Conservation (phyloP, 1,284 basidiomycete species). For the Thecaphora thlaspeos region DNA sequence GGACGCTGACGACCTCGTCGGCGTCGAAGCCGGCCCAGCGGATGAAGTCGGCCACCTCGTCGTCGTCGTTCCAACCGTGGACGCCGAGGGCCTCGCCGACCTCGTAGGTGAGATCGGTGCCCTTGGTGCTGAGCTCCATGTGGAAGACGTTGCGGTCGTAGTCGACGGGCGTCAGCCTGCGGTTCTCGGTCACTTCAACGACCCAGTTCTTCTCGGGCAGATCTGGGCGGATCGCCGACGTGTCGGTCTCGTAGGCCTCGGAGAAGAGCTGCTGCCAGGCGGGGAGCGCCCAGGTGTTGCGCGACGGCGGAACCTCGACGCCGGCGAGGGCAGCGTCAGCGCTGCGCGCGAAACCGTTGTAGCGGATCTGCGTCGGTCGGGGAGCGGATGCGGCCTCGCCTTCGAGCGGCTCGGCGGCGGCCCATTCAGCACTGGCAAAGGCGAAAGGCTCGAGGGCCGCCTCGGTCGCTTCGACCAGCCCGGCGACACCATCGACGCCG, state of each 20-base stretch:
- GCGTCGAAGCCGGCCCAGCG: constrained; percentile 86
- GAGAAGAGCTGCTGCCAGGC: constrained; percentile 57
- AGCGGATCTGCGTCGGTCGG: constrained; percentile 44
- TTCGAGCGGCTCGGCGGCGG: constrained; percentile 38
- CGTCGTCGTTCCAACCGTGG: constrained; percentile 94
- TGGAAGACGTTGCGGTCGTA: constrained; percentile 99
- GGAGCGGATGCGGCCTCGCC: constrained; percentile 44
- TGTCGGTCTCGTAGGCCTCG: constrained; percentile 53
- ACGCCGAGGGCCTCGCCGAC: constrained; percentile 96
- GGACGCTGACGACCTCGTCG: constrained; percentile 76
- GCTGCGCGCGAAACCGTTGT: constrained; percentile 48
- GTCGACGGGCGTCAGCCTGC: constrained; percentile 85
- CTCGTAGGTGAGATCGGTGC: constrained; percentile 89
- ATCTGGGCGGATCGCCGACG: constrained; percentile 68
- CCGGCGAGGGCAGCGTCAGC: constrained; percentile 37
- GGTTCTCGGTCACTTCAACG: constrained; percentile 89
- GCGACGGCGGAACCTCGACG: constrained; percentile 28
- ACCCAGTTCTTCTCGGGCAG: constrained; percentile 86
- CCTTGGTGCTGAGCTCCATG: constrained; percentile 87
- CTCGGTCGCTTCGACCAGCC: constrained; percentile 41
- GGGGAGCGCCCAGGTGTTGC: constrained; percentile 51
- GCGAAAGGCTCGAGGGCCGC: constrained; percentile 36
- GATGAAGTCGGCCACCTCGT: constrained; percentile 86
- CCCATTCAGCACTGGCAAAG: constrained; percentile 38
- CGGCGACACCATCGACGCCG: constrained; percentile 43